Evolutionary conservation across 2,329 filamentous ascomycete species (phyloP), one percentile per base, ranked within the genome.

Genomic region (Monilinia polystroma): DNA sequence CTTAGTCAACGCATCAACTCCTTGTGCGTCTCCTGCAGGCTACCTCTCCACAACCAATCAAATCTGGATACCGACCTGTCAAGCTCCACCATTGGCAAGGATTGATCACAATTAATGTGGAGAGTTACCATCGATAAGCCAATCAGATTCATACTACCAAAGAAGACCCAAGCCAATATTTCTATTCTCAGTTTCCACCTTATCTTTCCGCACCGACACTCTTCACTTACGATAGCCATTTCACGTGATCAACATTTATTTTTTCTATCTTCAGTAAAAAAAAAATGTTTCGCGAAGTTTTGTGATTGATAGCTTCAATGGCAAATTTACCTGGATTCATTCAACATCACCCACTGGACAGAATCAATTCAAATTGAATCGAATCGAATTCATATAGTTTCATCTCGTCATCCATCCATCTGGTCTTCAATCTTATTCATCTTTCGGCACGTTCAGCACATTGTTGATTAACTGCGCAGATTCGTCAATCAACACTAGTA

Each of bases 261-360:
- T 63, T 63, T 63, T 63, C 60, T 41, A 63, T 63, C 51, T 63
- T 55, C 32, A 43, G 60, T 47, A 55, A 23, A 63, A 63, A 59
- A 63, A 63, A 63, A 63, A 63, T 11, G 47, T 63, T 63, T 55
- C 38, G 14, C 35, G 23, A 55, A 55, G 47, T 63, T 63, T 63
- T 63, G 23, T 26, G 60, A 55, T 54, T n/a, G 35, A 55, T 63
- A 55, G 49, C 49, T 63, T 59, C 57, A 49, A 35, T 59, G 41
- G 20, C 49, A 49, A 14, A 59, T 49, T 49, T 10, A 59, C 57
- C 57, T 59, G 41, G 35, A 49, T 43, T 49, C 57, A 58, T 66
- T 49, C 60, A 66, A 18, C 58, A 51, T 5, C 49, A 60, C 14
- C 59, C 59, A 53, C 29, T 26, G 2, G 23, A 51, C 41, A 53